Base-by-base conservation (phyloP, 148 eudicot genomes). In the Chenopodium formosanum region DNA sequence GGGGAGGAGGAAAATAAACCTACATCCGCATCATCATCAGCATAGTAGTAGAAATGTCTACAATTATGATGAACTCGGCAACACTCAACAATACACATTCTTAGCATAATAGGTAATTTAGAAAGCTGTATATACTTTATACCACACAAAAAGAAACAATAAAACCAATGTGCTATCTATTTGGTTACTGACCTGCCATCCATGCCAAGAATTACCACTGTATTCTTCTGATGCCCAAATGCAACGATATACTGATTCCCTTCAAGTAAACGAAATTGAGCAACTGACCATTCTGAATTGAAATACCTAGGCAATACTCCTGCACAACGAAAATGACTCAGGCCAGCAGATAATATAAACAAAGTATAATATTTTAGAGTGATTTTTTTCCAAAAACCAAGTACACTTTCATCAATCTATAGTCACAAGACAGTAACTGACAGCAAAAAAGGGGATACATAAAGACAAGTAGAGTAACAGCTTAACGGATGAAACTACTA, bases 251-350 rank as follows among this genome's bases (percentile, higher is more conserved):
- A 93, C 67, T 91, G 95, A 77, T 87, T 83, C 64, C 95, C 97
- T 89, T 93, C 97, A 76, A 86, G 82, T 80, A 93, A 86, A 82
- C 90, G 93, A 37, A 93, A 93, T 82, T 92, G 94, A 73, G 97
- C 97, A 74, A 93, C 90, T 12, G 97, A 93, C 97, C 97, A 93
- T 82, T 91, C 95, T n/a, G 97, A 93, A 84, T 91, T 93, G 86
- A 93, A 93, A 86, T 93, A 93, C 81, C 91, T 90, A 34, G 97
- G 97, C 82, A 93, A 77, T 22, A 93, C 95, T 84, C 95, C 97
- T 93, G 89, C 84, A 83, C 52, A 85, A 85, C 47, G 79, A 76
- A 69, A 73, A 76, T 25, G 32, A 64, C 16, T 84, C 82, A 85
- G 75, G 27, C 31, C 65, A 77, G 65, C 32, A 74, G 22, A 58